Base-by-base conservation (phyloP, 352 stramenopile genomes). In the Pythium coloratum region DNA sequence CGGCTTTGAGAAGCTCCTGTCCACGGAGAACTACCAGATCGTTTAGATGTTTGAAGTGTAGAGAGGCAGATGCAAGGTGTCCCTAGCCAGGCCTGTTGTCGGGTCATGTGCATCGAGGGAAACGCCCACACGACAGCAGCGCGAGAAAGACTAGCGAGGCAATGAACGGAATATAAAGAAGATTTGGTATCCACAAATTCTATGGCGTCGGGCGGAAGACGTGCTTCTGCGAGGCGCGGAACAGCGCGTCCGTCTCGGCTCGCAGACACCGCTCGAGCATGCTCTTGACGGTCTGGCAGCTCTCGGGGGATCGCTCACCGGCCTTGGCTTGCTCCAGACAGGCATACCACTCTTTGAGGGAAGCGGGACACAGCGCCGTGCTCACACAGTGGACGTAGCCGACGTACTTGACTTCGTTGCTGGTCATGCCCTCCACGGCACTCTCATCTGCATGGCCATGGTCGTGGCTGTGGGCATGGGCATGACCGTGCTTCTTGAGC, bases 1-100 rank as follows among this genome's bases (percentile, higher is more conserved):
- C 70, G 86, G 88, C 55, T 94, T 90, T 73, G 88, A 96, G 69
- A 94, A 96, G 70, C 72, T 96, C 61, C 78, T 96, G 49, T 94
- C 86, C 59, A 93, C 88, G 53, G 86, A 96, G 59, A 82, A 82
- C 72, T 96, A 96, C 74, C 82, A 92, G 66, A 91, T 96, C 76
- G 82, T 92, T 75, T 96, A 94, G 81, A 92, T 76, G 63, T 67
- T 71, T 58, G 55, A 61, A 59, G 53, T 62, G 56, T 36, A 67
- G 46, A 53, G 12, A 30, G 30, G 0, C n/a, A 53, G 46, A 53
- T 6, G 12, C 3, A 40, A 28, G 47, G 38, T 46, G 38, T 46
- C 38, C 38, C 7, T 8, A 24, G 46, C 46, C 46, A 2, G 46
- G 20, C n/a, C 46, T 53, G 16, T 30, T 13, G 46, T 53, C 32